Percentiles rank a stretch among this genome's conserved stretches.
Evolutionary conservation across 2,329 filamentous ascomycete species (phyloP).

Genomic region (Dendryphion nanum): DNA sequence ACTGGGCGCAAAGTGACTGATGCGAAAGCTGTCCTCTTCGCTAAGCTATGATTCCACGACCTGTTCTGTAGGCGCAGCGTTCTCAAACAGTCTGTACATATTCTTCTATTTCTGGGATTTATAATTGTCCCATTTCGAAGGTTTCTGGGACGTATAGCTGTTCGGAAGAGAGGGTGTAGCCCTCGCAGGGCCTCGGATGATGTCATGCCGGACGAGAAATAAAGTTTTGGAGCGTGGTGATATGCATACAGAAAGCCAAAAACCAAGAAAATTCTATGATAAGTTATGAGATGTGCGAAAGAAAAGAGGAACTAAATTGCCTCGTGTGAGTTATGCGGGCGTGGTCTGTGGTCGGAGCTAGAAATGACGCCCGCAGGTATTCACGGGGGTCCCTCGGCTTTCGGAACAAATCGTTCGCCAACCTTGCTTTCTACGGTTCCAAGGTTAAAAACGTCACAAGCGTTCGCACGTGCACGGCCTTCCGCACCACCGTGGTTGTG

Average conservation of each 20-base stretch:
- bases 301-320: not conserved
- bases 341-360: constrained; percentile 1
- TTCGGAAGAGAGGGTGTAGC: constrained; percentile 26
- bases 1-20: constrained; percentile 8
- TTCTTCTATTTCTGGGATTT: constrained; percentile 12
- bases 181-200: constrained; percentile 31
- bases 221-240: not conserved
- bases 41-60: constrained; percentile 6
- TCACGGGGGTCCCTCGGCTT: constrained; percentile 6
- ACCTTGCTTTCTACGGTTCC: too few species aligned
- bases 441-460: too few species aligned
- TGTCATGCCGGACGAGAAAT: constrained; percentile 24
- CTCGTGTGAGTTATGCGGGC: not conserved
- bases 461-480: too few species aligned
- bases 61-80: constrained; percentile 9
- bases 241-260: constrained; percentile 5
- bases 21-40: constrained; percentile 5
- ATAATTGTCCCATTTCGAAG: not conserved
- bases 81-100: constrained; percentile 29
- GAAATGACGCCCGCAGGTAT: not conserved
- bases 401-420: constrained; percentile 4
- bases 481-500: too few species aligned
- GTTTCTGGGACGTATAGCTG: constrained; percentile 7
- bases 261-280: not conserved
- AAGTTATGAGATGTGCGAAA: constrained; percentile 5